Conservation (phyloP, 2,329 filamentous ascomycete species). For the Nannizziopsis barbatae region DNA sequence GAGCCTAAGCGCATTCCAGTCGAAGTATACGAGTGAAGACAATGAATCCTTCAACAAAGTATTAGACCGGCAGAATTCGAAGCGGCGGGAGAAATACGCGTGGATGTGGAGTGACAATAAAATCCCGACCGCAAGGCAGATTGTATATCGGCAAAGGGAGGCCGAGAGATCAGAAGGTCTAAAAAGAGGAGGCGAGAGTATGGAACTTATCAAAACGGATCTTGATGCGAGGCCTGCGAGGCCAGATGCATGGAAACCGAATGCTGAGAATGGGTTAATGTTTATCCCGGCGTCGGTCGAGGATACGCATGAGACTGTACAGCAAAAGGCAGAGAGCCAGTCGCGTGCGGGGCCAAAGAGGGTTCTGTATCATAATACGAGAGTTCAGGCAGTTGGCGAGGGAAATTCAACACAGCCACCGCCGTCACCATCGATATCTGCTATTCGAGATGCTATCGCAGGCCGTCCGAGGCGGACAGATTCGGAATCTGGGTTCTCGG, state of each 20-base stretch:
- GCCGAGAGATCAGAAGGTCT: slow-evolving; percentile 61
- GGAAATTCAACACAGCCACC: slow-evolving; percentile 33
- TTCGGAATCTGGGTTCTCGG: slow-evolving; percentile 49
- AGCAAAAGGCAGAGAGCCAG: slow-evolving; percentile 55
- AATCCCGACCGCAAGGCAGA: slow-evolving; percentile 52
- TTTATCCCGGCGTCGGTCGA: slow-evolving; percentile 49
- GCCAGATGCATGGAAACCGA: slow-evolving; percentile 62
- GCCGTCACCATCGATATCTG: slow-evolving; percentile 70
- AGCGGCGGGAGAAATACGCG: slow-evolving; percentile 68
- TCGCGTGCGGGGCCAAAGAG: slow-evolving; percentile 66
- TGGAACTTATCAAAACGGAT: slow-evolving; percentile 32
- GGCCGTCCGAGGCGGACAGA: slow-evolving; percentile 54
- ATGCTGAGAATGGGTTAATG: slow-evolving; percentile 77
- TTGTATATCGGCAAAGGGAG: slow-evolving; percentile 41
- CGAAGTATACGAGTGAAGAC: slow-evolving; percentile 92
- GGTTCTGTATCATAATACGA: slow-evolving; percentile 73
- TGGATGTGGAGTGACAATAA: slow-evolving; percentile 89
- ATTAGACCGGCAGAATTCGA: slow-evolving; percentile 80
- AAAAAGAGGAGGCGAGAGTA: slow-evolving; percentile 52
- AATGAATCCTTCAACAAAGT: slow-evolving; percentile 94
- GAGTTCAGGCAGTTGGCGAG: slow-evolving; percentile 48
- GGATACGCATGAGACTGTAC: slow-evolving; percentile 46
- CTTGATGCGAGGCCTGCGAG: slow-evolving; percentile 63
- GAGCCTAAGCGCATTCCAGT: slow-evolving; percentile 74
- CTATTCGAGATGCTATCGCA: slow-evolving; percentile 72